phyloP scores from a whole-genome alignment of 306 rosid genomes.

The Cucumis cinereus region DNA sequence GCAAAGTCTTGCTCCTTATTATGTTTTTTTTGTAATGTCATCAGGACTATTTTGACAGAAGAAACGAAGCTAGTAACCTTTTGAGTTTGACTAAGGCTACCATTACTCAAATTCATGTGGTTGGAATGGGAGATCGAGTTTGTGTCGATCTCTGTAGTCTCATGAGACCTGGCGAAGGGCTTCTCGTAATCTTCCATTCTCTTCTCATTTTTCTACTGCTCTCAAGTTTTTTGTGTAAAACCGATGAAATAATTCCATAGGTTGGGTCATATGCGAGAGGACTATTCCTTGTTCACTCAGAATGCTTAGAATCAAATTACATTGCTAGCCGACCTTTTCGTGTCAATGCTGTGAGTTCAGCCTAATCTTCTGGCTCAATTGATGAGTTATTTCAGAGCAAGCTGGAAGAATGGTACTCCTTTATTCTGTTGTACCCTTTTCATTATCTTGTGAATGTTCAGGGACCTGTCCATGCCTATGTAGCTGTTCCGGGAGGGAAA shows the following conservation, averaged over 20 bases:
- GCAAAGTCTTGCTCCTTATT: slow-evolving; percentile 20
- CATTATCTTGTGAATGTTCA: slow-evolving; percentile 15
- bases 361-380: background rate
- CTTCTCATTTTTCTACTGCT: background rate
- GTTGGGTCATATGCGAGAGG: slow-evolving; percentile 93
- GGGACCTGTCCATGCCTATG: slow-evolving; percentile 85
- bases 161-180: slow-evolving; percentile 91
- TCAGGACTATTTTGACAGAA: slow-evolving; percentile 83
- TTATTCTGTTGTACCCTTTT: background rate
- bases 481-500: slow-evolving; percentile 75
- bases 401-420: background rate
- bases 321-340: slow-evolving; percentile 92
- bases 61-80: slow-evolving; percentile 46
- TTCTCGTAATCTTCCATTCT: slow-evolving; percentile 41
- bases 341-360: slow-evolving; percentile 71
- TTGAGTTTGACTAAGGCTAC: slow-evolving; percentile 66
- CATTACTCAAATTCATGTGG: slow-evolving; percentile 45
- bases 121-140: slow-evolving; percentile 94
- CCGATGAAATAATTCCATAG: slow-evolving; percentile 15
- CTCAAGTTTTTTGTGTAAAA: background rate
- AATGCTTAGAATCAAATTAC: slow-evolving; percentile 88
- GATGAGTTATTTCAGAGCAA: background rate
- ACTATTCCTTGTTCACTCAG: slow-evolving; percentile 77
- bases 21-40: slow-evolving; percentile 12
- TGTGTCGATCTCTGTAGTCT: slow-evolving; percentile 92